Conservation (phyloP, 2,329 filamentous ascomycete genomes). For the Colletotrichum graminicola region DNA sequence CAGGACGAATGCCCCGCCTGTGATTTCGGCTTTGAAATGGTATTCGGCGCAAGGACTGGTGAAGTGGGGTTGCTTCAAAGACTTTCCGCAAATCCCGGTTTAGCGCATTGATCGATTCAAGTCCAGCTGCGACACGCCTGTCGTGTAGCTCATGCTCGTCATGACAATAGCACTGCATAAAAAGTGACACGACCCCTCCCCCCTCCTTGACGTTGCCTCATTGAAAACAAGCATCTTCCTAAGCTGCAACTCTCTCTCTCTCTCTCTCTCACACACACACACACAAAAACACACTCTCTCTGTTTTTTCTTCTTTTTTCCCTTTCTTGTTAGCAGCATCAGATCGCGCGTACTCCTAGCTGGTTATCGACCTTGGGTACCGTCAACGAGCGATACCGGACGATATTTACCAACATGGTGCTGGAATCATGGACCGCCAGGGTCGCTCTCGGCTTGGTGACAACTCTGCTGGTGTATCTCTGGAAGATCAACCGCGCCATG, state of each 20-base stretch:
- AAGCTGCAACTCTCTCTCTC: neutral
- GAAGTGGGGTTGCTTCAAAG: constrained; percentile 6
- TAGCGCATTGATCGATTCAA: constrained; percentile 30
- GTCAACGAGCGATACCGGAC: neutral
- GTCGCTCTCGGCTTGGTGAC: constrained; percentile 24
- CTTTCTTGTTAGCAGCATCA: neutral
- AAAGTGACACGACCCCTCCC: constrained; percentile 1
- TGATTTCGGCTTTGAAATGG: neutral
- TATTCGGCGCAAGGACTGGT: constrained; percentile 32
- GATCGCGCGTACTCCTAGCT: neutral
- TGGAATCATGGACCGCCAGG: constrained; percentile 31
- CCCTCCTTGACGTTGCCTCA: constrained; percentile 22
- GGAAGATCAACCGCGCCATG: constrained; percentile 54
- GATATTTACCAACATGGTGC: constrained; percentile 15
- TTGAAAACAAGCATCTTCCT: constrained; percentile 31
- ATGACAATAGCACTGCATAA: constrained; percentile 17
- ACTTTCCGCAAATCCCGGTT: neutral
- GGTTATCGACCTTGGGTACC: neutral
- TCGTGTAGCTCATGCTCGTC: constrained; percentile 12
- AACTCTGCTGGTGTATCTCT: constrained; percentile 50
- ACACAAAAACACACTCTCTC: too few relatives aligned
- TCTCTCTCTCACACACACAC: too few relatives aligned
- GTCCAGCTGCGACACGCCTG: neutral
- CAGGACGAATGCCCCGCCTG: neutral
- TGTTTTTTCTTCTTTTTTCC: neutral